These are phyloP conservation scores for Stromatinia cepivora DNA, from an alignment of 2,329 filamentous ascomycete species.

Conservation along the genomic window DNA sequence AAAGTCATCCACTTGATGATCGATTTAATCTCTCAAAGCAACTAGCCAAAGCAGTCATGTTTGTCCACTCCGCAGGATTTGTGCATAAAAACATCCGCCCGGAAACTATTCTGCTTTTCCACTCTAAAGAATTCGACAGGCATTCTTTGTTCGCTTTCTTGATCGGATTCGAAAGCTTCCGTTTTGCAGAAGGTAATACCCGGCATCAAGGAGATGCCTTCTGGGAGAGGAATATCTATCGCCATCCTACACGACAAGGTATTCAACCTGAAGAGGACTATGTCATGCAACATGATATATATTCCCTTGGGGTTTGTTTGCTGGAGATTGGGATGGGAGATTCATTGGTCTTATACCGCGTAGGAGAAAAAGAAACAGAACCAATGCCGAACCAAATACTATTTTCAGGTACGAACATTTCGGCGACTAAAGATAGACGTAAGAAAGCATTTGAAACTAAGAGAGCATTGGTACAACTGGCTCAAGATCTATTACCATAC, in stretches of 20 bases:
- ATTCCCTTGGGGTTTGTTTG: slow-evolving; percentile 51
- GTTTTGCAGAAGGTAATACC: slow-evolving; percentile 28
- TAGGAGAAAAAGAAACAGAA: not conserved
- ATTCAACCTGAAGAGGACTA: slow-evolving; percentile 24
- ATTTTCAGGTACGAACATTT: not conserved
- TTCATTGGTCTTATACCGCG: slow-evolving; percentile 34
- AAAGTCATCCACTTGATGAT: slow-evolving; percentile 26
- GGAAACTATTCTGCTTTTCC: slow-evolving; percentile 40
- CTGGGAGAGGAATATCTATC: slow-evolving; percentile 33
- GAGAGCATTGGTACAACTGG: slow-evolving; percentile 19
- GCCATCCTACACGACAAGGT: slow-evolving; percentile 30
- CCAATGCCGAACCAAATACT: not conserved
- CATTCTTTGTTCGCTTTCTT: slow-evolving; percentile 21
- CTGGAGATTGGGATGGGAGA: slow-evolving; percentile 52
- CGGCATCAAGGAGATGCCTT: slow-evolving; percentile 23
- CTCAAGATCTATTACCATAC: slow-evolving; percentile 21
- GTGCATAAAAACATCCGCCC: slow-evolving; percentile 44
- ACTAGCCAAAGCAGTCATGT: slow-evolving; percentile 38
- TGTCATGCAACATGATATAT: slow-evolving; percentile 43
- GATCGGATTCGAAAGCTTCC: slow-evolving; percentile 29
- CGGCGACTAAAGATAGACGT: slow-evolving; percentile 1
- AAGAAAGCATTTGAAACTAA: slow-evolving; percentile 16
- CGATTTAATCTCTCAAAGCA: slow-evolving; percentile 35
- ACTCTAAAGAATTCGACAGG: slow-evolving; percentile 14
- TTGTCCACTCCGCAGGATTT: slow-evolving; percentile 37